Conservation (phyloP, 1,139 yeast genomes). For the Suhomyces yuchorum region DNA sequence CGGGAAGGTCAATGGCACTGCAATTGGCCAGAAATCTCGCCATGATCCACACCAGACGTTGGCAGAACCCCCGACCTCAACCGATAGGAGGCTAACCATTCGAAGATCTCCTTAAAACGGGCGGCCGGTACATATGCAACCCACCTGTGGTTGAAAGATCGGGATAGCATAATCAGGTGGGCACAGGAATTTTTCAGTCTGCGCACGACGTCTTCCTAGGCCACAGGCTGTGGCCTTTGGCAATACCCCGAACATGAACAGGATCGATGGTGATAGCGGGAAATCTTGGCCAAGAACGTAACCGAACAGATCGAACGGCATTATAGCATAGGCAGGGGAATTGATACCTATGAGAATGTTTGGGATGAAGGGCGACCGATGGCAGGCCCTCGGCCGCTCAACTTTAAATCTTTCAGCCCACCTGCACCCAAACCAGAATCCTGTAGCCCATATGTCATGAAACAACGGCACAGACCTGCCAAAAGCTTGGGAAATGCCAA, state of each 20-base stretch:
- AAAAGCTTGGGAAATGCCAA: neutral
- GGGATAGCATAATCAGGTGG: neutral
- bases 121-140: neutral
- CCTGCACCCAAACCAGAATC: neutral
- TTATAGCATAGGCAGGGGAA: neutral
- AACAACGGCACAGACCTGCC: neutral
- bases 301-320: neutral
- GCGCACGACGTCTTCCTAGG: slow-evolving; percentile 1
- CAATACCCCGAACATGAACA: neutral
- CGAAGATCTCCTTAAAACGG: neutral
- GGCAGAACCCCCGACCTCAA: neutral
- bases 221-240: neutral
- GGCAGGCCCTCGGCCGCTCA: neutral
- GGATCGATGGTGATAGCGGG: neutral
- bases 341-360: neutral
- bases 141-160: neutral
- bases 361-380: neutral
- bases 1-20: neutral
- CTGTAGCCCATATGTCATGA: neutral
- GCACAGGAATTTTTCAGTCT: neutral
- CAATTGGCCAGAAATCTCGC: neutral
- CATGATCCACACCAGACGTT: neutral
- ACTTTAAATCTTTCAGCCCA: neutral
- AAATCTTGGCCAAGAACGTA: neutral
- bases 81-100: neutral